phyloP scores from a whole-genome alignment of 192 early-diverging fungal species.

The Dispira simplex region DNA sequence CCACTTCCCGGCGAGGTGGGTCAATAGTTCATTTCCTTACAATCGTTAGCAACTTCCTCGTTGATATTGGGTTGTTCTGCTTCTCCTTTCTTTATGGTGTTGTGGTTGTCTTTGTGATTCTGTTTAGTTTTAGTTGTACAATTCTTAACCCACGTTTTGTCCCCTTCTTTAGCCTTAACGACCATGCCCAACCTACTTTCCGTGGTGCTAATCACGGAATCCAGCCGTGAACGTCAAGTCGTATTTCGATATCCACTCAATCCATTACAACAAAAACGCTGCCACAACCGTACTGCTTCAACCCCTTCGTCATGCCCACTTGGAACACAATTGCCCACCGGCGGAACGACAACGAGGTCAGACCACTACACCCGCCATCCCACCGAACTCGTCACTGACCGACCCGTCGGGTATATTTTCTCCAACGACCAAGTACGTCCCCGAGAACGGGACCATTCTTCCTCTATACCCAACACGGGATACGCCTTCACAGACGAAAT shows the following conservation, averaged over 20 bases:
- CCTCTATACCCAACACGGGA: not conserved
- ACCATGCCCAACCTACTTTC: slow-evolving; percentile 7
- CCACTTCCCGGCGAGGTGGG: too few species aligned
- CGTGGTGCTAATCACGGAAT: slow-evolving; percentile 6
- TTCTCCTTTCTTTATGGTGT: too few species aligned
- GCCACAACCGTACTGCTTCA: not conserved
- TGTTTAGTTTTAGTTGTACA: too few species aligned
- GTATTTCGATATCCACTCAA: slow-evolving; percentile 9
- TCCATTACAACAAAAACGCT: not conserved
- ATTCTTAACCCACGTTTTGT: too few species aligned
- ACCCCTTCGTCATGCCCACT: not conserved
- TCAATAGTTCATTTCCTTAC: too few species aligned
- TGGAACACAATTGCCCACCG: not conserved
- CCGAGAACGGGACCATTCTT: not conserved
- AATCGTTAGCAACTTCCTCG: too few species aligned
- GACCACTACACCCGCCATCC: not conserved
- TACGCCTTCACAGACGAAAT: not conserved
- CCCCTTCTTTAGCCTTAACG: not conserved
- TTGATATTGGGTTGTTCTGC: too few species aligned
- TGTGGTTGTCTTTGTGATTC: too few species aligned
- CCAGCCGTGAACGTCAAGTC: slow-evolving; percentile 5
- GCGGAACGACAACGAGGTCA: too few species aligned
- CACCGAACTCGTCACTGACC: not conserved
- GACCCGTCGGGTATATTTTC: slow-evolving; percentile 1
- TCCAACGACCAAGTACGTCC: not conserved